phyloP scores from a whole-genome alignment of 495 filamentous ascomycete species.

The Penicillium alfredii region DNA sequence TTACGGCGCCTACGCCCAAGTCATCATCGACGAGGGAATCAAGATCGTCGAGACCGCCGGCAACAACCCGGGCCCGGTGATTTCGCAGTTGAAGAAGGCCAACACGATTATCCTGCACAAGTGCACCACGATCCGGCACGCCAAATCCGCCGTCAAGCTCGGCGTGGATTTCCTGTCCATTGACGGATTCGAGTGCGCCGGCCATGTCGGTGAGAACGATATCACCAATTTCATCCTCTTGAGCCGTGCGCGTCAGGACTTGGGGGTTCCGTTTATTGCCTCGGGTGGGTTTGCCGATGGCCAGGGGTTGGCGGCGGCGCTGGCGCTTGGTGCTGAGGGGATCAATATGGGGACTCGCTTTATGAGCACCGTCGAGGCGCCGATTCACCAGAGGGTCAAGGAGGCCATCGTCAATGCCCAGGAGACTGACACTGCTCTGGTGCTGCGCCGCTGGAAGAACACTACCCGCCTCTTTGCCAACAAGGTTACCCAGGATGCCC shows the following conservation, averaged over 20 bases:
- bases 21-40: conserved; percentile 89
- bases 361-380: conserved; percentile 88
- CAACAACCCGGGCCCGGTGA: conserved; percentile 88
- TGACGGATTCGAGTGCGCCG: conserved; percentile 96
- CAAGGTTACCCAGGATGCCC: conserved; percentile 73
- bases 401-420: conserved; percentile 80
- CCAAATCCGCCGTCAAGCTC: conserved; percentile 84
- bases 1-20: conserved; percentile 87
- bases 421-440: conserved; percentile 85
- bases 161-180: conserved; percentile 96
- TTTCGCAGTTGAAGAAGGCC: conserved; percentile 77
- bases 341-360: conserved; percentile 95
- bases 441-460: conserved; percentile 89
- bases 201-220: conserved; percentile 91
- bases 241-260: conserved; percentile 73
- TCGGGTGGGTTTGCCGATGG: conserved; percentile 95
- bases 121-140: conserved; percentile 94
- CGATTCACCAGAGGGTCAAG: conserved; percentile 92
- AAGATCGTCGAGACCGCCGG: conserved; percentile 95
- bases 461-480: conserved; percentile 85
- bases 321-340: conserved; percentile 85
- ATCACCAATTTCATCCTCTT: conserved; percentile 98
- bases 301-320: conserved; percentile 86
- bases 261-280: conserved; percentile 88
- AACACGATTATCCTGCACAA: conserved; percentile 84